Base-by-base conservation (phyloP, 768 basidiomycete genomes). In the Lyophyllum shimeji region DNA sequence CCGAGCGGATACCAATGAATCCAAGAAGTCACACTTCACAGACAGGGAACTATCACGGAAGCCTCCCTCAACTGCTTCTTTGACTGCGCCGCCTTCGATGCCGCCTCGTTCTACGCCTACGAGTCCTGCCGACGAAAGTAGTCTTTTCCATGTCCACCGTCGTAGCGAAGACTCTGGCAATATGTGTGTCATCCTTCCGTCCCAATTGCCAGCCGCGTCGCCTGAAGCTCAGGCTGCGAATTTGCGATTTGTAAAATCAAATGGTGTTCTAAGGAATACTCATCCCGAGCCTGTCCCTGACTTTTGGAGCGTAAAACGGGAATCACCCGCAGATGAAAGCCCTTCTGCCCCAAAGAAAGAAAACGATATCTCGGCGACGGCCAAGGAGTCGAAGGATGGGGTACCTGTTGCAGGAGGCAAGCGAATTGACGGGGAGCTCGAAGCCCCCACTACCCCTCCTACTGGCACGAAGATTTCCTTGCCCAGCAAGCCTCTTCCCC, bases 211-310 rank as follows among this genome's bases (percentile, higher is more conserved):
- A 13, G 53, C 59, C 2, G 50, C 69, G 12, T 65, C 65, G 0
- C 58, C 64, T n/a, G 66, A 67, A 57, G 66, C 66, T 3, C 69
- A 71, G 50, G 60, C 63, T 18, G 60, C 62, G 34, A 72, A 72
- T 58, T 43, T 71, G 27, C 65, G 68, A 3, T 60, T 56, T 29
- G 60, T 68, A 3, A 58, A 65, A 37, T 60, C 53, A 3, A 60
- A 61, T 34, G 60, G 48, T 17, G 52, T 59, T 37, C n/a, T 53
- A 13, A 50, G 58, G 60, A 60, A 65, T 37, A 50, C 48, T 39
- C 39, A 62, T 56, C 31, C 60, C 56, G 46, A 59, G 39, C 21
- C 61, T 50, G 18, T 44, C 23, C 18, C n/a, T 43, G 18, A 27
- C 18, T 3, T 31, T 29, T 42, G 42, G 13, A 18, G 29, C 31